Conservation (phyloP, 805 yeast species). For the Wickerhamomyces mucosus region DNA sequence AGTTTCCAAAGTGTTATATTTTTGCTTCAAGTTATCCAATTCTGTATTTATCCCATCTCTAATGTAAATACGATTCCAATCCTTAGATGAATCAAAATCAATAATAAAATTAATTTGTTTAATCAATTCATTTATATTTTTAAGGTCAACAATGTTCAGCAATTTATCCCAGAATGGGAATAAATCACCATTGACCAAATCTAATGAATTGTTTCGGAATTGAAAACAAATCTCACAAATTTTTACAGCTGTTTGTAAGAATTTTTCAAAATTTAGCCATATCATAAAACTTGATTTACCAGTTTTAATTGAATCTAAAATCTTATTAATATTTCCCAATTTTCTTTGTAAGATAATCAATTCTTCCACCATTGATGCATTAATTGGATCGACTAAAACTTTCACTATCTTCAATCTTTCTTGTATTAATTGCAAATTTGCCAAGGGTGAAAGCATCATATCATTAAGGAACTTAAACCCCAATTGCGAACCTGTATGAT, state of each 20-base stretch:
- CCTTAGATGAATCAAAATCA: conserved; percentile 28
- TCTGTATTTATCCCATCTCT: conserved; percentile 21
- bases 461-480: conserved; percentile 23
- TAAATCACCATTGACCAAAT: too few species aligned
- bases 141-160: conserved; percentile 6
- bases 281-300: conserved; percentile 19
- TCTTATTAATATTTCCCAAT: conserved; percentile 22
- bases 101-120: conserved; percentile 19
- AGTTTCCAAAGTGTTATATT: conserved; percentile 20
- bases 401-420: conserved; percentile 23
- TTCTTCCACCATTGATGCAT: conserved; percentile 14
- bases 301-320: conserved; percentile 10
- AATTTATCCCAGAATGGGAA: conserved; percentile 13
- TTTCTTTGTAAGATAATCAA: conserved; percentile 15
- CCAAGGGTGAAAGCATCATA: conserved; percentile 28
- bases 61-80: conserved; percentile 20
- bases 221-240: conserved; percentile 6
- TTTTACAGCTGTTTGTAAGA: conserved; percentile 13
- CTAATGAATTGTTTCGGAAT: background rate
- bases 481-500: conserved; percentile 19
- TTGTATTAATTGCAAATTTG: conserved; percentile 18
- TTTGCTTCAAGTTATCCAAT: conserved; percentile 15
- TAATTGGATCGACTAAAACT: conserved; percentile 14
- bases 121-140: conserved; percentile 7
- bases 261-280: conserved; percentile 24